A percentile compares a stretch with the other conserved stretches of the same genome.
Conservation (phyloP, 768 basidiomycete species). For the Pleurotus tuber-regium region DNA sequence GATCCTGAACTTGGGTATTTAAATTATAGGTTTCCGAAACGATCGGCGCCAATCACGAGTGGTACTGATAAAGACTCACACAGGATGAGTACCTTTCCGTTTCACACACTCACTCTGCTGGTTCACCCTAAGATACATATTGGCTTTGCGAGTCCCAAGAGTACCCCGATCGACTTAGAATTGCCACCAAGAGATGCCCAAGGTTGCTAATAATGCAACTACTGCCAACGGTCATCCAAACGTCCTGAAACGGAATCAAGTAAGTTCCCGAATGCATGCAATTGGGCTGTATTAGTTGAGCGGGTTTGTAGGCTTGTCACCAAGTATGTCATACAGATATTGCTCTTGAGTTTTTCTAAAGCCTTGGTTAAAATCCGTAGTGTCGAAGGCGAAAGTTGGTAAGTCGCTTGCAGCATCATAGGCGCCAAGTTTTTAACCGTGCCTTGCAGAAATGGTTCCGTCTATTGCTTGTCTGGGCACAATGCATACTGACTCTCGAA, state of each 20-base stretch:
- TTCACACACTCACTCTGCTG: slow-evolving; percentile 6
- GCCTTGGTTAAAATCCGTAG: slow-evolving; percentile 30
- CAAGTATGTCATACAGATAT: slow-evolving; percentile 34
- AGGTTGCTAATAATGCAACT: slow-evolving; percentile 25
- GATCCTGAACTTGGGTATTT: no score
- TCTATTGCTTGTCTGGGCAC: slow-evolving; percentile 8
- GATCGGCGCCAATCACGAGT: slow-evolving; percentile 4
- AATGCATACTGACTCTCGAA: slow-evolving; percentile 3
- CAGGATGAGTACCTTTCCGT: neutral
- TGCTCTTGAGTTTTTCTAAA: slow-evolving; percentile 16
- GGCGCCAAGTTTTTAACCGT: slow-evolving; percentile 15
- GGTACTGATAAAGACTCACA: neutral
- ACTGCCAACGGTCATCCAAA: slow-evolving; percentile 36
- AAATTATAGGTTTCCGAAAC: no score
- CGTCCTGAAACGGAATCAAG: slow-evolving; percentile 54
- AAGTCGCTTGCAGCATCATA: slow-evolving; percentile 22
- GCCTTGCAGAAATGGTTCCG: slow-evolving; percentile 55
- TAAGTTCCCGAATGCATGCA: slow-evolving; percentile 19
- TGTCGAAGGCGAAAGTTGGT: slow-evolving; percentile 76
- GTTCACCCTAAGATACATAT: neutral
- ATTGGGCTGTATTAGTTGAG: neutral
- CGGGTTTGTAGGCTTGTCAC: slow-evolving; percentile 45
- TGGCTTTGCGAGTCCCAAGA: neutral
- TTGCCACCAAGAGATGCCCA: slow-evolving; percentile 33
- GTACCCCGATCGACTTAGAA: neutral